Conservation (phyloP, 2,329 filamentous ascomycete genomes). For the Pseudopyrenochaeta lycopersici region DNA sequence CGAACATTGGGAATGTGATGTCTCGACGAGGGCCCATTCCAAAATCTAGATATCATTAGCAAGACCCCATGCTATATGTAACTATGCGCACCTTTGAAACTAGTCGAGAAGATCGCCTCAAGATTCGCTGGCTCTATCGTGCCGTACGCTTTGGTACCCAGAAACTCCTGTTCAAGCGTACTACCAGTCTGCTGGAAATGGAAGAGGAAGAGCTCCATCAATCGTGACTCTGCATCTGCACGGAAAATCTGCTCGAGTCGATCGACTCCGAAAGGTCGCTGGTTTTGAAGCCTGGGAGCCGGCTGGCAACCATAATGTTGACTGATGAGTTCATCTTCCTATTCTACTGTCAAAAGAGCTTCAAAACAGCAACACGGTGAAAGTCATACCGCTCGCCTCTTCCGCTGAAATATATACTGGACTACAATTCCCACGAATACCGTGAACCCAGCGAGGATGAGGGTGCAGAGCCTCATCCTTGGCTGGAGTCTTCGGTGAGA, state of each 20-base stretch:
- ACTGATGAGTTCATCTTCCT: constrained; percentile 21
- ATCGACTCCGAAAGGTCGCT: constrained; percentile 30
- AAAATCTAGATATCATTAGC: constrained; percentile 47
- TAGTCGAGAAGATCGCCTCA: constrained; percentile 27
- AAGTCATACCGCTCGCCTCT: no score
- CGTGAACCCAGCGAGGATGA: no score
- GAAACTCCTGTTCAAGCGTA: constrained; percentile 29
- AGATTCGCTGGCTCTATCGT: constrained; percentile 38
- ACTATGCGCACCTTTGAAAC: constrained; percentile 25
- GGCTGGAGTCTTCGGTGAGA: no score
- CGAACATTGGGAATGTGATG: constrained; percentile 51
- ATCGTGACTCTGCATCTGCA: constrained; percentile 23
- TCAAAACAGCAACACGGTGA: no score
- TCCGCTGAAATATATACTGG: no score
- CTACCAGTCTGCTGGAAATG: constrained; percentile 45
- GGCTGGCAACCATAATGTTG: constrained; percentile 21
- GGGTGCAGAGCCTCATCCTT: no score
- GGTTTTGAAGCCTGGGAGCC: constrained; percentile 25
- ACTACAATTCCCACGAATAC: no score
- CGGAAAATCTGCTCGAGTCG: constrained; percentile 33
- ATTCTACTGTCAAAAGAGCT: no score
- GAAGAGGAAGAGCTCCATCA: constrained; percentile 46
- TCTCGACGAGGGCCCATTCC: constrained; percentile 44
- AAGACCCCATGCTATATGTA: background rate
- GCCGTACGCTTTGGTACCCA: constrained; percentile 25